Percentiles rank a stretch among this genome's conserved stretches.
These are phyloP conservation scores for Chlamydomonas sp. DNA, from an alignment of 139 green algal species.

Conservation along the genomic window DNA sequence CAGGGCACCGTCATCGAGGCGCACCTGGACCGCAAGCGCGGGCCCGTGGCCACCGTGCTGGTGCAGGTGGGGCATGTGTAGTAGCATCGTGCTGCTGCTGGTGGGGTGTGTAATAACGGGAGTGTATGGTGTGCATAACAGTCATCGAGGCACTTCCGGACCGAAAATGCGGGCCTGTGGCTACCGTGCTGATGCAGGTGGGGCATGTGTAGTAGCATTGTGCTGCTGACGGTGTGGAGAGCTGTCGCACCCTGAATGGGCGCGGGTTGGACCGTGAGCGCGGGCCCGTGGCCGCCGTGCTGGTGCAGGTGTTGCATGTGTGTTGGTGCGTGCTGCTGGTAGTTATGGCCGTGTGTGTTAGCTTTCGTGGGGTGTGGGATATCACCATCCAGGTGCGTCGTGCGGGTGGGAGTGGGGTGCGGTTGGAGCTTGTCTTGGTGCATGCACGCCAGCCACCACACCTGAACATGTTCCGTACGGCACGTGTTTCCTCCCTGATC, in stretches of 20 bases:
- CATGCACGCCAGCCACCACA: too few species aligned
- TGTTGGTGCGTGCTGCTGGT: too few species aligned
- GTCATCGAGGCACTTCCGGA: slow-evolving; percentile 97
- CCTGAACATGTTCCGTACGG: too few species aligned
- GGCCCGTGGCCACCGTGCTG: slow-evolving; percentile 90
- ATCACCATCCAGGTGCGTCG: too few species aligned
- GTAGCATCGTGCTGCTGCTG: background rate
- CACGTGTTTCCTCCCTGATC: too few species aligned
- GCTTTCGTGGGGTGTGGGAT: too few species aligned
- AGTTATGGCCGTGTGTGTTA: too few species aligned
- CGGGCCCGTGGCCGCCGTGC: slow-evolving; percentile 88
- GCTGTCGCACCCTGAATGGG: slow-evolving; percentile 88
- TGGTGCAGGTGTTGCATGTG: slow-evolving; percentile 75
- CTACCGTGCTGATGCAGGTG: slow-evolving; percentile 90
- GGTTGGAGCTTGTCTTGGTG: too few species aligned
- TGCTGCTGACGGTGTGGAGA: background rate
- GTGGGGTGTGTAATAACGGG: background rate
- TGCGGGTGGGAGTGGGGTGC: too few species aligned
- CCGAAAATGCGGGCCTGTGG: slow-evolving; percentile 80
- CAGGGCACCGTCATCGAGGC: slow-evolving; percentile 95
- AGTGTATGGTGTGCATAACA: slow-evolving; percentile 53
- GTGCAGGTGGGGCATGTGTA: slow-evolving; percentile 65
- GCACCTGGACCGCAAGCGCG: slow-evolving; percentile 85
- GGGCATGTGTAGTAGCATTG: background rate
- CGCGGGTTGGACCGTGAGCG: slow-evolving; percentile 87